Conservation (phyloP, 2,329 filamentous ascomycete genomes). For the Stemphylium vesicarium region DNA sequence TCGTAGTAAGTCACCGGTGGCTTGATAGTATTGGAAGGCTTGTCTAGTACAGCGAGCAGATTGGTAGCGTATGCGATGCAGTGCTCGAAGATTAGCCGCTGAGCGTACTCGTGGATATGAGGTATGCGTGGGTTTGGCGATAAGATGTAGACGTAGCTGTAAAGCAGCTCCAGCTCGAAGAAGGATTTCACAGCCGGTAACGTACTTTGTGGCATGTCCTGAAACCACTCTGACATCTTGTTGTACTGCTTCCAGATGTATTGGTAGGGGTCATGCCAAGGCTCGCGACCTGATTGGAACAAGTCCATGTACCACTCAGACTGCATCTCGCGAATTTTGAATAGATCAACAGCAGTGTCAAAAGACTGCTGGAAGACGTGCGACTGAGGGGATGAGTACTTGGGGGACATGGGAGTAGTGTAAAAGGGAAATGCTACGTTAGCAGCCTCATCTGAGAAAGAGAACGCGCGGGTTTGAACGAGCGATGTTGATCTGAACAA, state of each 20-base stretch:
- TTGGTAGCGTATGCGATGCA: constrained; percentile 80
- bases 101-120: constrained; percentile 75
- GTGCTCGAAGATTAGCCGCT: constrained; percentile 84
- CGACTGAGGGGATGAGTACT: constrained; percentile 56
- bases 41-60: constrained; percentile 68
- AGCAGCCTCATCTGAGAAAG: constrained; percentile 88
- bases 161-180: constrained; percentile 87
- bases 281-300: constrained; percentile 76
- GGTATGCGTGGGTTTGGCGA: constrained; percentile 79
- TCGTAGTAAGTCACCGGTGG: constrained; percentile 87
- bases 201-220: constrained; percentile 72
- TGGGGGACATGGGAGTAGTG: constrained; percentile 44
- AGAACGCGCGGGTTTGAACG: constrained; percentile 85
- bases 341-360: constrained; percentile 76
- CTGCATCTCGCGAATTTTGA: constrained; percentile 82
- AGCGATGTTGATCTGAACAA: constrained; percentile 77
- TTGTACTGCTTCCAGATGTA: constrained; percentile 79
- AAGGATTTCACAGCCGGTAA: constrained; percentile 72
- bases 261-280: constrained; percentile 70
- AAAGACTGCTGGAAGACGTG: constrained; percentile 63
- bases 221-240: constrained; percentile 80
- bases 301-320: constrained; percentile 90
- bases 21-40: constrained; percentile 60
- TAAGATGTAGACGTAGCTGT: constrained; percentile 89
- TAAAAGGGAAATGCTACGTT: constrained; percentile 77